A percentile compares a stretch with the other conserved stretches of the same genome.
Conservation (phyloP, 306 rosid species). For the Prunus campanulata region DNA sequence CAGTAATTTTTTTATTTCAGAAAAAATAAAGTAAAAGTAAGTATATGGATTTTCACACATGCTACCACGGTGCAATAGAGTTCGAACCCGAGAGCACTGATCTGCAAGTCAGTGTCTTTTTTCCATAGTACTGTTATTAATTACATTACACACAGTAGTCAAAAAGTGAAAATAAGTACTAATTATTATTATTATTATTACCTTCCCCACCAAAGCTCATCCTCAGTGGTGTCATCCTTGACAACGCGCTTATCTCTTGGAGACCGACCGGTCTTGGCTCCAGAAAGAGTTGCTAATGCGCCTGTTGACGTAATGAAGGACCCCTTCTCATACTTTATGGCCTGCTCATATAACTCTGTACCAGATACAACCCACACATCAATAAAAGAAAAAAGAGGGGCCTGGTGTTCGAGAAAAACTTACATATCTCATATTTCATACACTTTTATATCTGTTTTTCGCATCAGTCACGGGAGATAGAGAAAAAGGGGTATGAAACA, state of each 20-base stretch:
- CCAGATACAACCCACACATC: conserved; percentile 7
- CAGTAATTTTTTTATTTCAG: too few relatives aligned
- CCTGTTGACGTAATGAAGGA: conserved; percentile 71
- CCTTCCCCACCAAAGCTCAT: conserved; percentile 99
- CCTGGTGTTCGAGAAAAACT: too few relatives aligned
- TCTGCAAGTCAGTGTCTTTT: too few relatives aligned
- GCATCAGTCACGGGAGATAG: too few relatives aligned
- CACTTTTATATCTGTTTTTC: too few relatives aligned
- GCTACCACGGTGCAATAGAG: fast-evolving
- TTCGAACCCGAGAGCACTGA: fast-evolving
- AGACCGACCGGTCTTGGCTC: conserved; percentile 92
- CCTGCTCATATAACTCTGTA: conserved; percentile 82
- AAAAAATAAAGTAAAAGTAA: too few relatives aligned
- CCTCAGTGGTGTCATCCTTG: conserved; percentile 54
- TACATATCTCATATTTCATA: too few relatives aligned
- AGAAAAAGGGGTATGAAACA: too few relatives aligned
- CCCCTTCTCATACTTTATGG: conserved; percentile 71
- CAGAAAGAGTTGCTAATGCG: conserved; percentile 94
- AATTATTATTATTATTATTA: conserved; percentile 20
- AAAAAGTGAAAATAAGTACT: not conserved
- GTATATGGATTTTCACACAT: too few relatives aligned
- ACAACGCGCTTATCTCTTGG: conserved; percentile 92
- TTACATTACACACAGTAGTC: not conserved
- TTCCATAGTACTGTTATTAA: not conserved
- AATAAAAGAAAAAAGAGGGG: not conserved